These are phyloP conservation scores for Davidsoniella australis DNA, from an alignment of 2,329 filamentous ascomycete genomes.

Conservation along the genomic window DNA sequence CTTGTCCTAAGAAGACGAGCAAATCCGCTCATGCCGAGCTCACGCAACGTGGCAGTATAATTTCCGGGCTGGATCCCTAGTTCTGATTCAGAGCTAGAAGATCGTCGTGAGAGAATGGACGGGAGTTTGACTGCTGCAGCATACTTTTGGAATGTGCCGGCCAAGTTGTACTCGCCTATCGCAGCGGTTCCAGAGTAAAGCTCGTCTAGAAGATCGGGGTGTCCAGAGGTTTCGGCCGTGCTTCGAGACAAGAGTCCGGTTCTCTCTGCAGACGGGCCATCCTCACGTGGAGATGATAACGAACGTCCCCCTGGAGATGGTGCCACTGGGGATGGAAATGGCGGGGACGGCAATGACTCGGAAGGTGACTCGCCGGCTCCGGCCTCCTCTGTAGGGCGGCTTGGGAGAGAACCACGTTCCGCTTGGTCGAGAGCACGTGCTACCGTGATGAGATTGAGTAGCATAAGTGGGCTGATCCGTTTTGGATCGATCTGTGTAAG, in stretches of 20 bases:
- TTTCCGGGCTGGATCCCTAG: constrained; percentile 3
- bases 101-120: neutral
- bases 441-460: constrained; percentile 5
- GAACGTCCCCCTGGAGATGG: neutral
- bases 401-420: constrained; percentile 3
- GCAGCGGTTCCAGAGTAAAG: constrained; percentile 38
- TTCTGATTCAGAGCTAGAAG: neutral
- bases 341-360: too few species aligned
- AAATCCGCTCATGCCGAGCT: constrained; percentile 4
- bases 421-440: constrained; percentile 7
- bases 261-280: neutral
- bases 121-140: constrained; percentile 7
- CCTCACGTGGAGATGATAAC: constrained; percentile 1
- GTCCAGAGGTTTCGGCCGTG: neutral
- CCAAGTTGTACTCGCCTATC: constrained; percentile 35
- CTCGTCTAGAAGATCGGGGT: constrained; percentile 19
- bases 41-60: constrained; percentile 5
- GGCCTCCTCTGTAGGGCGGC: neutral
- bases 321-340: neutral
- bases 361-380: too few species aligned
- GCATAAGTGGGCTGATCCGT: constrained; percentile 5
- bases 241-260: neutral
- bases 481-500: constrained; percentile 17
- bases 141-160: constrained; percentile 22
- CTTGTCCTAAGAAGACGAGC: constrained; percentile 4